A percentile compares a stretch with the other conserved stretches of the same genome.
phyloP scores from a whole-genome alignment of 2,329 filamentous ascomycete genomes.

The Scedosporium minutisporum region DNA sequence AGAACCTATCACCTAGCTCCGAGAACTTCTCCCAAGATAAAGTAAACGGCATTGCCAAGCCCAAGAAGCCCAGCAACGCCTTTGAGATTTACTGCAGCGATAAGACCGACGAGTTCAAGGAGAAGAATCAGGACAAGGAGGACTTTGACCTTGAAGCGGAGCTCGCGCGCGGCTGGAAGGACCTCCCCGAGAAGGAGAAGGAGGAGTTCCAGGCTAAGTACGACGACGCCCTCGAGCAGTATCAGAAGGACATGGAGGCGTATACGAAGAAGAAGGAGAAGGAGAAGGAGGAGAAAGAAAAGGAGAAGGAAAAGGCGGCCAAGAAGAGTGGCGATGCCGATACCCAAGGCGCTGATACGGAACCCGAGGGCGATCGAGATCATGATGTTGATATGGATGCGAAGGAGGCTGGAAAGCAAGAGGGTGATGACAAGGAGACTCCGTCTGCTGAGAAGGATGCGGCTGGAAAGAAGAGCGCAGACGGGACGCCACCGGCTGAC shows the following conservation, averaged over 20 bases:
- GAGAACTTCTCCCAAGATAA: conserved; percentile 21
- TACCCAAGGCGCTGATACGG: conserved; percentile 1
- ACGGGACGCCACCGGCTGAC: not conserved
- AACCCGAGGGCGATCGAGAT: conserved; percentile 4
- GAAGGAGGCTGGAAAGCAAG: conserved; percentile 4
- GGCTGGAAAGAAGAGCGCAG: conserved; percentile 2
- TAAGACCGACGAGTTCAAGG: conserved; percentile 28
- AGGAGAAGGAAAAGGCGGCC: conserved; percentile 14
- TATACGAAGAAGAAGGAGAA: conserved; percentile 14
- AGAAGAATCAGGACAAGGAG: conserved; percentile 11
- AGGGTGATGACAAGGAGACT: not conserved
- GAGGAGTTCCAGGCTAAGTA: conserved; percentile 37
- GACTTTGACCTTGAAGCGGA: conserved; percentile 40
- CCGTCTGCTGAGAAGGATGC: not conserved
- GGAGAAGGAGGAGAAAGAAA: conserved; percentile 13
- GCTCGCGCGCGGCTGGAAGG: conserved; percentile 45
- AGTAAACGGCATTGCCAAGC: conserved; percentile 31
- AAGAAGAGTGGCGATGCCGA: conserved; percentile 14
- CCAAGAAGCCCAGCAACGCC: conserved; percentile 35
- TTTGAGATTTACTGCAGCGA: conserved; percentile 46
- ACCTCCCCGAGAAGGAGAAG: conserved; percentile 37
- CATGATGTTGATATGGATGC: conserved; percentile 4
- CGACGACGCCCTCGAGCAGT: conserved; percentile 27
- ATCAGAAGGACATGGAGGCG: conserved; percentile 32
- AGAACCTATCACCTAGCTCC: conserved; percentile 25